Evolutionary conservation across 2,329 filamentous ascomycete species (phyloP), one percentile per base, ranked within the genome.

Genomic region (Aspergillus sp.): DNA sequence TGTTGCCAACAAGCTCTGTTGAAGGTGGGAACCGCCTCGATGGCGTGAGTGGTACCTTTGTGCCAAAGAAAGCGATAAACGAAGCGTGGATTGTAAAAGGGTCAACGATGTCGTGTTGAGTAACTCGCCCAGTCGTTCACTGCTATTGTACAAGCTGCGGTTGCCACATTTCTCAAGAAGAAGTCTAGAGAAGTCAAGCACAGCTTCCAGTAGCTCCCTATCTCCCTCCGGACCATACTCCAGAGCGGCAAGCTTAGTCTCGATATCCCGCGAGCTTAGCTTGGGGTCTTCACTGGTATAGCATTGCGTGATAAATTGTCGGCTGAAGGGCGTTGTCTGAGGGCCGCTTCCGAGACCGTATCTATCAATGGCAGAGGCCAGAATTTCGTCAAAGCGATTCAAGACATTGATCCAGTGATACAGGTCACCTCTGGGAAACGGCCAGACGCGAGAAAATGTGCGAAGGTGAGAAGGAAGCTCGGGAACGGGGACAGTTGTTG

Each of bases 331-430:
- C 64, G 86, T 84, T 47, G 81, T 85, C 75, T 99, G 96, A 2
- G 92, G 91, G 0, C 91, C 91, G 57, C 89, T 83, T 60, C 86
- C 85, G 55, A 99, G 81, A 60, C 86, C 86, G 77, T 99, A 99
- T 63, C 86, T 87, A 56, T 85, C 82, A 74, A 88, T 91, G 72
- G 96, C 92, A 39, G 85, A 81, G 66, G 96, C 91, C 41, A 99
- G 80, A 62, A 98, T 87, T 68, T 85, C 85, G 75, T 99, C 95
- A 75, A 99, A 98, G 57, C 92, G 88, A 74, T 99, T 96, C 59
- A 99, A 79, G 22, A 96, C 83, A 26, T 90, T 88, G 64, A 99
- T 97, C 96, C 96, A 99, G 80, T 99, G 93, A 73, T 98, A 98
- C 30, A 98, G 81, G 73, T 99, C 95, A 59, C 95, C 96, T 73